A percentile compares a stretch with the other conserved stretches of the same genome.
Evolutionary conservation across 2,329 filamentous ascomycete genomes (phyloP).

Genomic region (Alternaria gaisen): DNA sequence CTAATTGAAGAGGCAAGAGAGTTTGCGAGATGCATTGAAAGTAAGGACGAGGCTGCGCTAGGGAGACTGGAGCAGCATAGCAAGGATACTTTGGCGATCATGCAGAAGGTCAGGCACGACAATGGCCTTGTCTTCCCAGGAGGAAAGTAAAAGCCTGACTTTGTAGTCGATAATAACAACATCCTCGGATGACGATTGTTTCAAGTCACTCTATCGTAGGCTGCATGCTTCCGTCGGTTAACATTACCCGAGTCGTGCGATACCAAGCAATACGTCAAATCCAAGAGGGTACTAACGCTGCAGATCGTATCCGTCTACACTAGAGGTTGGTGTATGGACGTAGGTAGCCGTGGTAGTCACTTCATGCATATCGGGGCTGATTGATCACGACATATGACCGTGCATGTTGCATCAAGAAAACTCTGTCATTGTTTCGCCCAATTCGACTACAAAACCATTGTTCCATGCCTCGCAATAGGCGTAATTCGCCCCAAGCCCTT

Average conservation of each 20-base stretch:
- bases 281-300: background rate
- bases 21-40: constrained; percentile 55
- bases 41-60: constrained; percentile 50
- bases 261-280: background rate
- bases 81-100: constrained; percentile 53
- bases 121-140: constrained; percentile 54
- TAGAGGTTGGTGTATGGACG: background rate
- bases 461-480: background rate
- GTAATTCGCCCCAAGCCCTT: background rate
- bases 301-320: background rate
- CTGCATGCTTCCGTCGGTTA: constrained; percentile 4
- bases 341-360: background rate
- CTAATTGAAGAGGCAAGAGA: constrained; percentile 59
- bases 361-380: background rate
- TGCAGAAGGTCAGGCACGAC: constrained; percentile 55
- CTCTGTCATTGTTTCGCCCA: background rate
- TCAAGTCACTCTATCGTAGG: background rate
- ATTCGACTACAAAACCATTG: background rate
- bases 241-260: background rate
- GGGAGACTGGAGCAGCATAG: constrained; percentile 54
- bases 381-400: background rate
- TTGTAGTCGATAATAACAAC: background rate
- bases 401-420: background rate
- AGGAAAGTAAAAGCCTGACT: constrained; percentile 22
- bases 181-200: background rate